Percentiles rank a stretch among this genome's conserved stretches.
These are phyloP conservation scores for Amanita inopinata DNA, from an alignment of 768 basidiomycete genomes.

Conservation along the genomic window DNA sequence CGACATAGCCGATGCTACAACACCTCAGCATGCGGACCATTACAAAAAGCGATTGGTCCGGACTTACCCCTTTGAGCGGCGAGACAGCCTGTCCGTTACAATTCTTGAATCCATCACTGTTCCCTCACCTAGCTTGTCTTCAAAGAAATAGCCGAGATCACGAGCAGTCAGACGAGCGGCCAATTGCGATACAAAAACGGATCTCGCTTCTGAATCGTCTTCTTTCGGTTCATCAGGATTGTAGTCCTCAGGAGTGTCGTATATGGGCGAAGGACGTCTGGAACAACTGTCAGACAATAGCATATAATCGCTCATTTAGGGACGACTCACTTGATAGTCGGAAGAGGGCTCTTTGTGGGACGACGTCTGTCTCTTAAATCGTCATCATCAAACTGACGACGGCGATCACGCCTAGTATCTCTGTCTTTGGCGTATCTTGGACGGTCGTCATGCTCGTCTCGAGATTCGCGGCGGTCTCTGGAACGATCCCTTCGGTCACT, in stretches of 20 bases:
- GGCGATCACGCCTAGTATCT: conserved; percentile 29
- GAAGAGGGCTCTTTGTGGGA: conserved; percentile 30
- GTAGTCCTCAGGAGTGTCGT: conserved; percentile 65
- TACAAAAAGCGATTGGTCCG: conserved; percentile 1
- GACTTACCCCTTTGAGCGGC: conserved; percentile 93
- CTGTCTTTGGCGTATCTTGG: conserved; percentile 33
- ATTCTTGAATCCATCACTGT: conserved; percentile 94
- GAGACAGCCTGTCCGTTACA: conserved; percentile 89
- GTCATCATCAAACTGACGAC: conserved; percentile 34
- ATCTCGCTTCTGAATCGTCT: conserved; percentile 96
- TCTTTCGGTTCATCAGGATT: conserved; percentile 86
- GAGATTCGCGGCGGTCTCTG: conserved; percentile 46
- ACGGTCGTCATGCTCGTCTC: conserved; percentile 57
- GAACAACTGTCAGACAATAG: conserved; percentile 9
- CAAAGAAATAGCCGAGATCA: conserved; percentile 98
- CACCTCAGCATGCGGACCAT: conserved; percentile 9
- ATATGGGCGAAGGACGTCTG: conserved; percentile 65
- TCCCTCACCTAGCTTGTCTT: conserved; percentile 90
- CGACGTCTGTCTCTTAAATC: conserved; percentile 20
- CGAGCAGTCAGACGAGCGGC: conserved; percentile 93
- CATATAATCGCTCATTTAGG: conserved; percentile 7
- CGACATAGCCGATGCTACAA: conserved; percentile 91
- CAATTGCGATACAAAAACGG: conserved; percentile 97
- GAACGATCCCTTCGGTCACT: conserved; percentile 42
- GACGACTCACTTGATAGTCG: conserved; percentile 35